Base-by-base conservation (phyloP, 306 rosid genomes). In the Quercus engelmannii region DNA sequence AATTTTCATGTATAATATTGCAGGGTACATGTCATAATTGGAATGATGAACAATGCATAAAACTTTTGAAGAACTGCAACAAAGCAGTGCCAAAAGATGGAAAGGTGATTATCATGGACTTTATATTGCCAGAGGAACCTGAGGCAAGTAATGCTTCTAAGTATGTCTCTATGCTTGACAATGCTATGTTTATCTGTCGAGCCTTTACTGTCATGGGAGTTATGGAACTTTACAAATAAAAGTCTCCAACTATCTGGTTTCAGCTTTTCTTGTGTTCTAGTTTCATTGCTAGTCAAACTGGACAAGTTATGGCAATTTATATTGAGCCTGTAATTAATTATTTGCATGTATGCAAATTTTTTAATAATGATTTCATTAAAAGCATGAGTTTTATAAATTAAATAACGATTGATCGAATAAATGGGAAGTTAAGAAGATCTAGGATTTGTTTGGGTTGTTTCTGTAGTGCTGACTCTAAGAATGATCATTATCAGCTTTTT, bases 11-110 rank as follows among this genome's bases (percentile, higher is more conserved):
- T 71, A 33, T 28, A 17, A 55, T 75, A 14, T 62, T 75, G 71
- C 25, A 79, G 83, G 76, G 64, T 23, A 78, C 82, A 5, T 28
- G 19, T 59, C 79, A 75, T 75, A 75, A 75, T 4, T 75, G 79
- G 79, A 23, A 41, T 41, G 71, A 75, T 61, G 72, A 62, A 18
- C 63, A 75, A 1, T 62, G 58, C 46, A 18, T 75, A 26, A 5
- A 75, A 30, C 33, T 75, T 4, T 19, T 75, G 1, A 43, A 5
- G 6, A 75, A 75, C 0, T 75, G 79, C 49, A 13, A 46, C 1
- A 18, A 75, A 11, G 59, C 28, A 2, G 3, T 62, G n/a, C 4
- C 41, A 5, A 5, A 75, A 62, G 25, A 30, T 6, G 79, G 79
- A 30, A 75, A 75, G 41, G 71, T 75, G 18, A 23, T 75, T 7